Evolutionary conservation across 257 asterid species (phyloP).

Genomic region (Penstemon newberryi): DNA sequence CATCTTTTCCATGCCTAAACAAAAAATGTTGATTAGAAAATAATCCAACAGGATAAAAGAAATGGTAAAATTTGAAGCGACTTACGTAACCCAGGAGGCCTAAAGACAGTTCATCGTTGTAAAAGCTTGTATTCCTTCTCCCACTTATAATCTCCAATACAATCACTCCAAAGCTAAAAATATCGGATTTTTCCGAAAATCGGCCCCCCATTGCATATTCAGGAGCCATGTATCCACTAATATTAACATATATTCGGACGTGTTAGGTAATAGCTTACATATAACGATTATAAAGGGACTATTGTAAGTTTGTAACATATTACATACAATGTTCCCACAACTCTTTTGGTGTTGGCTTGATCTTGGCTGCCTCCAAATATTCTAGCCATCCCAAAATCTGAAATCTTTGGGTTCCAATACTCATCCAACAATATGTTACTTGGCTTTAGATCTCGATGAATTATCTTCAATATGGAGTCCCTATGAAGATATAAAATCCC

Average conservation of each 20-base stretch:
- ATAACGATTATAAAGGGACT: too few species aligned
- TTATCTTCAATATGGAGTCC: slow-evolving; percentile 43
- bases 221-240: slow-evolving; percentile 46
- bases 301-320: not conserved
- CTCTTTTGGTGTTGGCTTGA: slow-evolving; percentile 42
- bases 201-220: slow-evolving; percentile 40
- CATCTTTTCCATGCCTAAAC: slow-evolving; percentile 42
- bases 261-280: not conserved
- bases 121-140: slow-evolving; percentile 32
- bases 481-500: slow-evolving; percentile 49
- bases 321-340: slow-evolving; percentile 47
- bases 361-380: slow-evolving; percentile 46
- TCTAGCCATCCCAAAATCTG: slow-evolving; percentile 57
- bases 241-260: not conserved
- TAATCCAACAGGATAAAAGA: not conserved
- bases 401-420: slow-evolving; percentile 42
- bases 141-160: slow-evolving; percentile 39
- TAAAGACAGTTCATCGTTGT: slow-evolving; percentile 29
- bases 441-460: slow-evolving; percentile 44
- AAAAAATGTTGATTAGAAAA: not conserved
- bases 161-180: slow-evolving; percentile 42
- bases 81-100: slow-evolving; percentile 40
- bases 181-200: slow-evolving; percentile 42
- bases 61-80: not conserved
- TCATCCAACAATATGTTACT: slow-evolving; percentile 44